Conservation (phyloP, 208 protist genomes). For the Acanthamoeba sp. region DNA sequence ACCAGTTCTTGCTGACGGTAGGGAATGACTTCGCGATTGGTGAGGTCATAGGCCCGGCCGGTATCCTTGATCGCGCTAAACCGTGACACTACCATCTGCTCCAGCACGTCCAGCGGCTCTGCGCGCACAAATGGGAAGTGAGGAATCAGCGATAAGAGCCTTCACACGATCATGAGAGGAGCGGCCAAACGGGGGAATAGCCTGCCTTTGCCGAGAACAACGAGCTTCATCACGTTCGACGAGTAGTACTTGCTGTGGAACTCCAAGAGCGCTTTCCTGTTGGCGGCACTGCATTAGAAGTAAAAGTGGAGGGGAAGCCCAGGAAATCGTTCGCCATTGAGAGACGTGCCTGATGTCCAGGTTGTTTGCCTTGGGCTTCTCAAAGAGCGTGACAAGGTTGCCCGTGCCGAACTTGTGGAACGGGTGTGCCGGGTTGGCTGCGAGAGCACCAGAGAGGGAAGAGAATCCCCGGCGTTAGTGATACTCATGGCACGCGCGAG, state of each 20-base stretch:
- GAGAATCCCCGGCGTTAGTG: not conserved
- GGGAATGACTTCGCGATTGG: not conserved
- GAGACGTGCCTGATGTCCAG: not conserved
- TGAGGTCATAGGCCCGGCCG: not conserved
- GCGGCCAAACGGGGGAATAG: not conserved
- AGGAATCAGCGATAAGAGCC: not conserved
- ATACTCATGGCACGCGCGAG: too few species aligned
- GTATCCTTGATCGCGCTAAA: conserved; percentile 31
- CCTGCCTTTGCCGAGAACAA: conserved; percentile 85
- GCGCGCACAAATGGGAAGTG: not conserved
- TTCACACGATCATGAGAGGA: too few species aligned
- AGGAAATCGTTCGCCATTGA: not conserved
- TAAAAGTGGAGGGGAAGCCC: not conserved
- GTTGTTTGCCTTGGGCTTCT: conserved; percentile 17
- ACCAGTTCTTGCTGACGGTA: conserved; percentile 58
- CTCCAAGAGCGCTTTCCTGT: conserved; percentile 84
- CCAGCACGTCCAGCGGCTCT: conserved; percentile 56
- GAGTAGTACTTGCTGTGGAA: conserved; percentile 92
- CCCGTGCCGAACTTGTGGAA: conserved; percentile 84
- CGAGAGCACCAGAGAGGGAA: too few species aligned
- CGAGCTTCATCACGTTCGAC: conserved; percentile 88
- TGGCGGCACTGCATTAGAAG: not conserved
- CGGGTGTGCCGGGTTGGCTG: conserved; percentile 72
- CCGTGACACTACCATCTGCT: conserved; percentile 24
- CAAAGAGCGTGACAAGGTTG: conserved; percentile 48